Evolutionary conservation across 1,284 basidiomycete genomes (phyloP).

Genomic region (Prillingera fragicola): DNA sequence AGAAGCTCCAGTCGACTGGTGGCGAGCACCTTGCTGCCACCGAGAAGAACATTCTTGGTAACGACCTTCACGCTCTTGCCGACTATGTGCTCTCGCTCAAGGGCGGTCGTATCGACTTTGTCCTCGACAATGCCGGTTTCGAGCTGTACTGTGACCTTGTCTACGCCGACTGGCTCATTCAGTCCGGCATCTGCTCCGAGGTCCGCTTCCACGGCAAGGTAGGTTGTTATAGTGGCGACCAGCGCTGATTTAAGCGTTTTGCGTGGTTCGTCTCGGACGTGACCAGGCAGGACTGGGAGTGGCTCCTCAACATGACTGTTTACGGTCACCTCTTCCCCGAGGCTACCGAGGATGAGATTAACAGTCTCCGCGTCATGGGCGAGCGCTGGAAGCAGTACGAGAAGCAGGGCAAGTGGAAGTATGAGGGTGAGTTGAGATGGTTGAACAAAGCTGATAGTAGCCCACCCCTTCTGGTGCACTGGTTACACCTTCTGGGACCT

Average conservation of each 20-base stretch:
- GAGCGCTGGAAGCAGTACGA: constrained; percentile 95
- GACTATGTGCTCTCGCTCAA: constrained; percentile 70
- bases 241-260: constrained; percentile 25
- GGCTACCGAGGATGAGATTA: constrained; percentile 65
- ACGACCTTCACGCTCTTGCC: constrained; percentile 66
- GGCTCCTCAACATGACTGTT: constrained; percentile 78
- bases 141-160: constrained; percentile 96
- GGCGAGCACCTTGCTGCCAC: constrained; percentile 92
- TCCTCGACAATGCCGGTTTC: constrained; percentile 61
- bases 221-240: too few relatives aligned
- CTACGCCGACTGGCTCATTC: constrained; percentile 79
- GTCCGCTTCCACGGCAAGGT: constrained; percentile 69
- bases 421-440: constrained; percentile 54
- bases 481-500: constrained; percentile 87
- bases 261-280: constrained; percentile 95
- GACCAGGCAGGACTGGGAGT: constrained; percentile 92
- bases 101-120: constrained; percentile 79
- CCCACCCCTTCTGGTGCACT: constrained; percentile 91
- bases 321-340: constrained; percentile 84
- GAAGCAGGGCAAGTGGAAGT: constrained; percentile 86
- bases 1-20: constrained; percentile 92
- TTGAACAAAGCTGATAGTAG: constrained; percentile 42
- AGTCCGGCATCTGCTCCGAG: constrained; percentile 78
- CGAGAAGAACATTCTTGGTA: constrained; percentile 69
- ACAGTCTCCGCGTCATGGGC: constrained; percentile 74